Evolutionary conservation across 441 rosid species (phyloP), one percentile per base, ranked within the genome.

Genomic region (Erodium trifolium): DNA sequence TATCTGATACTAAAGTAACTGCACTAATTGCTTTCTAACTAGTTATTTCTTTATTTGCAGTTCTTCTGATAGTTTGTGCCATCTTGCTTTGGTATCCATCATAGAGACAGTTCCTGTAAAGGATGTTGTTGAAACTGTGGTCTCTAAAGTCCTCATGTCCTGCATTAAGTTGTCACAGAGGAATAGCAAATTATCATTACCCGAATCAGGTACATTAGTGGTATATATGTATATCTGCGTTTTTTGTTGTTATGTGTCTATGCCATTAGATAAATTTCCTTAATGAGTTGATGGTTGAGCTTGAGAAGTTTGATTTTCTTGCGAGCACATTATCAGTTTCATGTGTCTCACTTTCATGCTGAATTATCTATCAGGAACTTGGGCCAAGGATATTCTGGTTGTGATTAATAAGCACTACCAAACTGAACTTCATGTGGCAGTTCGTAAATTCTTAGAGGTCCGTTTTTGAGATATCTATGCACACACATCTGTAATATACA

Each of bases 361-460:
- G 71, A 43, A 45, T 76, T 74, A 69, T 73, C 67, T 67, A 18
- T 17, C 71, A 95, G 99, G 95, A 73, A 81, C 76, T 77, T 84
- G 95, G 96, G 90, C 83, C 47, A 88, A 88, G 81, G 81, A 82
- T 69, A 82, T 85, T 71, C 75, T 95, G 77, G 77, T 81, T 79
- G 85, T 73, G 71, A 75, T 87, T 70, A 77, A 81, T 78, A 88
- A 84, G 82, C 88, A 79, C 63, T 91, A 91, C 83, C 92, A 96
- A 43, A 83, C 83, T 63, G 89, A 92, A 78, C 74, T 92, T 60
- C 89, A 72, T 11, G 78, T 63, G 64, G 86, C 91, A 0, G 83
- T 91, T 75, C 74, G 55, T 51, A 87, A 80, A 66, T 89, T 91
- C 77, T 71, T 95, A 75, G 86, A 87, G 93, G 99, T 95, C 19